phyloP scores from a whole-genome alignment of 768 basidiomycete species.

The Austroboletus eburneus region DNA sequence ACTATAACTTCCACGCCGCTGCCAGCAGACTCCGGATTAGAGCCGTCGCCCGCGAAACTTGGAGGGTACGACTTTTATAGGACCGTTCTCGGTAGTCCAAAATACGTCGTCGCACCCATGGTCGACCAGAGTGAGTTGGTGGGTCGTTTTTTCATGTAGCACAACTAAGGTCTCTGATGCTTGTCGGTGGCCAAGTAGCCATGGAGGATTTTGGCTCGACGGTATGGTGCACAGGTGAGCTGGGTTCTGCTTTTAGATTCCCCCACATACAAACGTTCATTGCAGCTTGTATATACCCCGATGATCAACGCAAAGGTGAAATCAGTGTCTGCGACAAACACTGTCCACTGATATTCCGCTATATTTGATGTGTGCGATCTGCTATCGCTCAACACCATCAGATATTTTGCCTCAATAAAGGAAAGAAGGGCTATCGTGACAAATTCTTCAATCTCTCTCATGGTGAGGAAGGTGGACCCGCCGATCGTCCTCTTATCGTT shows the following conservation, averaged over 20 bases:
- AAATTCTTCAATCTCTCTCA: constrained; percentile 62
- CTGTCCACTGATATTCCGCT: background rate
- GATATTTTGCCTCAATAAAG: constrained; percentile 52
- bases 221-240: constrained; percentile 74
- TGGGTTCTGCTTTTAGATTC: background rate
- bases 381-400: constrained; percentile 18
- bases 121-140: constrained; percentile 97
- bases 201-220: constrained; percentile 79
- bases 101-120: constrained; percentile 94
- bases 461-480: constrained; percentile 76
- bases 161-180: no score
- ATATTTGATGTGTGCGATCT: background rate
- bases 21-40: background rate
- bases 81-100: constrained; percentile 76
- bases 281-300: constrained; percentile 86
- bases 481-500: constrained; percentile 82
- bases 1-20: background rate
- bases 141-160: constrained; percentile 32
- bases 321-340: background rate
- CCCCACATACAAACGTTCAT: background rate
- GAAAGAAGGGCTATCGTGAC: constrained; percentile 46
- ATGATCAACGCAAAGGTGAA: constrained; percentile 94
- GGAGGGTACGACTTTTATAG: constrained; percentile 82
- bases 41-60: constrained; percentile 38
- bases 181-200: constrained; percentile 54